Conservation (phyloP, 371 early-diverging fungal genomes). For the Phascolomyces articulosus region DNA sequence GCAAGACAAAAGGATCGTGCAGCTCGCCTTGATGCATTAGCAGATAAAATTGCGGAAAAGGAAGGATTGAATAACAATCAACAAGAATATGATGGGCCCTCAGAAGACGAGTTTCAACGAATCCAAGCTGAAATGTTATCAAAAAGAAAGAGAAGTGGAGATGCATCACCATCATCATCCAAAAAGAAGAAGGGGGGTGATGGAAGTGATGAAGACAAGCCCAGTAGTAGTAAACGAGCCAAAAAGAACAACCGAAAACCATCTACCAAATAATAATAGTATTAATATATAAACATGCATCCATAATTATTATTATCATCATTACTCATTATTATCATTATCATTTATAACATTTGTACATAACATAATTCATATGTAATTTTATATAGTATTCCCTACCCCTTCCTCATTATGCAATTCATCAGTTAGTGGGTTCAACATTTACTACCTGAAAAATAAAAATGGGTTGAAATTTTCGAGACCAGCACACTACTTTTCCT, state of each 20-base stretch:
- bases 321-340: too few species aligned
- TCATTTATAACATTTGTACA: too few species aligned
- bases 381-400: too few species aligned
- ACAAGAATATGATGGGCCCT: conserved; percentile 42
- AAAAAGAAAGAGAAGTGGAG: conserved; percentile 20
- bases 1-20: conserved; percentile 38
- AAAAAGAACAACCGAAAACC: neutral
- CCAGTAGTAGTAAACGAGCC: neutral
- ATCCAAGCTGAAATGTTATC: conserved; percentile 51
- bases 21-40: conserved; percentile 48
- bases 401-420: too few species aligned
- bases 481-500: neutral
- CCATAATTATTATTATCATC: too few species aligned
- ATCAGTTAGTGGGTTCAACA: too few species aligned
- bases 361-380: too few species aligned
- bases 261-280: neutral
- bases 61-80: conserved; percentile 9
- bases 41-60: conserved; percentile 49
- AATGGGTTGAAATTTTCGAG: too few species aligned
- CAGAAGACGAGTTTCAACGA: conserved; percentile 67
- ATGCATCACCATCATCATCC: neutral
- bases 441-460: too few species aligned
- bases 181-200: too few species aligned
- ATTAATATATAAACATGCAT: too few species aligned
- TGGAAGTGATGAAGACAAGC: too few species aligned